Evolutionary conservation across 805 yeast species (phyloP), one percentile per base, ranked within the genome.

Genomic region (Saccharomycopsis guyanensis): DNA sequence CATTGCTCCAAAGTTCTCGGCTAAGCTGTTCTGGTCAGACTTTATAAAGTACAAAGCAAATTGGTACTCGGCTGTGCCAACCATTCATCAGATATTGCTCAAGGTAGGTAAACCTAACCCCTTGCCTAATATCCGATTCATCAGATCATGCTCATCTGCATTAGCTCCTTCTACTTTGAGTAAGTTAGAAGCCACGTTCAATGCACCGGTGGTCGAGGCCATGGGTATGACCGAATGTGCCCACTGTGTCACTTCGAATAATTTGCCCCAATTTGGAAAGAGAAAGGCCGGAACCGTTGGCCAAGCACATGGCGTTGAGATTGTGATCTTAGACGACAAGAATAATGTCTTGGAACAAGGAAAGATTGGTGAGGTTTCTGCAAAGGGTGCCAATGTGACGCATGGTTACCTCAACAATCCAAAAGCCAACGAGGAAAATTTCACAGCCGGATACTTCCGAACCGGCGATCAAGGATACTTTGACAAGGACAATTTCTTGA

Each of bases 171-270:
- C 78, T 1, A 78, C 79, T 4, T 75, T 82, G 65, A 66, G 66
- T 45, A 69, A 72, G 58, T 65, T 82, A 40, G 88, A 82, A 55
- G 50, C 63, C 40, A 66, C 70, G 25, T 76, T 82, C 59, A 64
- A 72, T 6, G 82, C 85, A 0, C 87, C 87, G 0, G 87, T 82
- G 0, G 58, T 81, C 13, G 89, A 82, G 59, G 88, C 88, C 0
- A 82, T 82, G 57, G 88, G 87, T 3, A 81, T 82, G 86, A 82
- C 88, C 1, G 89, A 82, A 58, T 86, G 86, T 1, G 71, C 85
- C n/a, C 88, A 82, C 60, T 87, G 82, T 60, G 82, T 82, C 80
- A 77, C 85, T 8, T 80, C 87, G 2, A 82, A 82, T 61, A 71
- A 75, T 53, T 62, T 80, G 36, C 85, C 86, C 32, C 80, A 82